A percentile compares a stretch with the other conserved stretches of the same genome.
Evolutionary conservation across 2,329 filamentous ascomycete species (phyloP).

Genomic region (Geosmithia morbida): DNA sequence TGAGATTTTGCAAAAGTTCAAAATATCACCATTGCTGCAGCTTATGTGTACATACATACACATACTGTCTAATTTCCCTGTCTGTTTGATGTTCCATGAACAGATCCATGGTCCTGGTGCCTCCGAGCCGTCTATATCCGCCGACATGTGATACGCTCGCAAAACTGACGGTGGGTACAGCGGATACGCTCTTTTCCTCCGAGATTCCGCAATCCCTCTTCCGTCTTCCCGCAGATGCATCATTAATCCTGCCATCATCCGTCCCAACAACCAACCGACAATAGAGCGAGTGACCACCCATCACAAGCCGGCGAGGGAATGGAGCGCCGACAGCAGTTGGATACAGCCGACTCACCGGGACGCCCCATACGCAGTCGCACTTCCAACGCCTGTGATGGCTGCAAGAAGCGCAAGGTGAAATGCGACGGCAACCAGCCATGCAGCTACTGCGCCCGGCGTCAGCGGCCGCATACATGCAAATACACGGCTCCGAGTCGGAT

Average conservation of each 20-base stretch:
- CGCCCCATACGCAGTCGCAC: slow-evolving; percentile 24
- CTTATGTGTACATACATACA: too few species aligned
- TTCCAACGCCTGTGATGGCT: slow-evolving; percentile 37
- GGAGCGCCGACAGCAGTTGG: not conserved
- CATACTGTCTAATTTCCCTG: too few species aligned
- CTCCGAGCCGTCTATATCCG: not conserved
- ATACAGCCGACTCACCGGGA: not conserved
- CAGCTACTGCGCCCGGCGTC: slow-evolving; percentile 30
- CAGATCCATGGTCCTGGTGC: too few species aligned
- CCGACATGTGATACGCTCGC: not conserved
- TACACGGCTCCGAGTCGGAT: slow-evolving; percentile 25
- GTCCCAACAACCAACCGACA: too few species aligned
- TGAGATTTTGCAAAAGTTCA: too few species aligned
- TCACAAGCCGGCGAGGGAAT: not conserved
- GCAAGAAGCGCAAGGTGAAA: slow-evolving; percentile 40
- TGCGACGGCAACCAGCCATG: slow-evolving; percentile 40
- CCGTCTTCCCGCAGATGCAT: not conserved
- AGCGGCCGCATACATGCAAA: slow-evolving; percentile 26
- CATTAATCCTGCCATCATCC: not conserved
- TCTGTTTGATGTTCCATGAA: too few species aligned
- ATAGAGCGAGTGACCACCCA: not conserved
- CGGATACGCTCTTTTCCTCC: not conserved
- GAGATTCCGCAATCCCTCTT: not conserved
- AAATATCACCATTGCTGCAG: too few species aligned
- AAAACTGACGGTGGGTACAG: not conserved